Evolutionary conservation across 2,329 filamentous ascomycete species (phyloP).

Genomic region (Cryphonectria parasitica): DNA sequence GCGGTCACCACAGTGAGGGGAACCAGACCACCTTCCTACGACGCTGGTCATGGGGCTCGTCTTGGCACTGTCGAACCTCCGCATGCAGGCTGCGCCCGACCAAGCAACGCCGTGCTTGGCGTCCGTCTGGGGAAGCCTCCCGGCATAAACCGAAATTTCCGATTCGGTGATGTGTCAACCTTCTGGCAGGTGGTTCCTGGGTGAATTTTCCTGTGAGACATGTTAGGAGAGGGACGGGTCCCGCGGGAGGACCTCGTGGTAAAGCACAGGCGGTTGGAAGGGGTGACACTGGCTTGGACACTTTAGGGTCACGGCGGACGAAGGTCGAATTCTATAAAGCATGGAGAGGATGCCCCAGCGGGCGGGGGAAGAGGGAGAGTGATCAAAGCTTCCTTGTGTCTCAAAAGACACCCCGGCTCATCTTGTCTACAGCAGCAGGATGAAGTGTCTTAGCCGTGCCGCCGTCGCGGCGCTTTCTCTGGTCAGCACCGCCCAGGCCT

Average conservation of each 20-base stretch:
- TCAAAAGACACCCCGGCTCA: background rate
- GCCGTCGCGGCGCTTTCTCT: constrained; percentile 22
- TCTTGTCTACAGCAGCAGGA: constrained; percentile 1
- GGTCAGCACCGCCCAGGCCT: constrained; percentile 18
- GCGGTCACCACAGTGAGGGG: background rate
- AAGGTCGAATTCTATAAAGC: background rate
- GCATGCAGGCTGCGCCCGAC: constrained; percentile 4
- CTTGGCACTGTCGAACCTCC: background rate
- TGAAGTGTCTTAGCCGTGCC: constrained; percentile 16
- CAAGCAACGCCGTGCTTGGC: constrained; percentile 13
- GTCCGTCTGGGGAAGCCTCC: constrained; percentile 1
- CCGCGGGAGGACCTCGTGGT: constrained; percentile 6
- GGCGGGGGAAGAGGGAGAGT: background rate
- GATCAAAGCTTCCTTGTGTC: background rate
- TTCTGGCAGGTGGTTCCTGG: constrained; percentile 3
- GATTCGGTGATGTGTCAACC: background rate
- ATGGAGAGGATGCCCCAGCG: background rate
- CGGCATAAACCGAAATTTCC: constrained; percentile 7
- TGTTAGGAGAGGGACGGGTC: constrained; percentile 7
- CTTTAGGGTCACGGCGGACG: background rate
- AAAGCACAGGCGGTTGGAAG: background rate
- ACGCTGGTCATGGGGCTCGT: constrained; percentile 3
- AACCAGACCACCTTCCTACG: background rate
- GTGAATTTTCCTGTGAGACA: background rate
- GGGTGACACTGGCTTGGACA: background rate